Evolutionary conservation across 1,284 basidiomycete species (phyloP).

Genomic region (Psilocybe mexicana): DNA sequence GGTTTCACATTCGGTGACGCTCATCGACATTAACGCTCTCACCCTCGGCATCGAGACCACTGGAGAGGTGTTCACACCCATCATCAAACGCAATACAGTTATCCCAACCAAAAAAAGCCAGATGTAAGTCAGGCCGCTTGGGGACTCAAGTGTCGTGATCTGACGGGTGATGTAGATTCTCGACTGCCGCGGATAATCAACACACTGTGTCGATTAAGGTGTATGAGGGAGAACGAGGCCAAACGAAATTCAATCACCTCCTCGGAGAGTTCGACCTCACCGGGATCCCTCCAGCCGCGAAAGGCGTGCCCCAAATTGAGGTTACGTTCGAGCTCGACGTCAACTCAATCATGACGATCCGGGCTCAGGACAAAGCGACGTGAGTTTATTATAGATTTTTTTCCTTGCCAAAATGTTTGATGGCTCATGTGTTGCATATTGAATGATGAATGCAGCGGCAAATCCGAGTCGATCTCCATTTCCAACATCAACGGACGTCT

Average conservation of each 20-base stretch:
- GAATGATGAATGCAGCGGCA: conserved; percentile 45
- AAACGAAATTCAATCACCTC: conserved; percentile 87
- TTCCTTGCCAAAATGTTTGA: no score
- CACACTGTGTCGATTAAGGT: conserved; percentile 75
- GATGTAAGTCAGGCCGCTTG: conserved; percentile 26
- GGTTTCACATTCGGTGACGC: conserved; percentile 65
- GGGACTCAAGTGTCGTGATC: neutral
- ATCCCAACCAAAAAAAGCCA: conserved; percentile 87
- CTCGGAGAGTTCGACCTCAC: conserved; percentile 85
- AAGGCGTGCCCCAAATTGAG: conserved; percentile 83
- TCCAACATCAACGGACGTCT: conserved; percentile 88
- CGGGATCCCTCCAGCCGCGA: conserved; percentile 81
- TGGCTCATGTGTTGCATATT: neutral
- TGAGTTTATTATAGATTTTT: conserved; percentile 34
- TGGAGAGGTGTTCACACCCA: conserved; percentile 82
- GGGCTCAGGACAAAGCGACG: conserved; percentile 62
- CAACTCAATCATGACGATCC: conserved; percentile 74
- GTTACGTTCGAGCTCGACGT: conserved; percentile 83
- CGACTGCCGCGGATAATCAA: conserved; percentile 51
- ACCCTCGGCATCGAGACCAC: conserved; percentile 89
- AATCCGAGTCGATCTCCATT: conserved; percentile 74
- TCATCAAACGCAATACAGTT: conserved; percentile 86
- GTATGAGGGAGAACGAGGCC: conserved; percentile 80
- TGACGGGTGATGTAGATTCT: conserved; percentile 51
- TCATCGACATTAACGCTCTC: conserved; percentile 77